These are phyloP conservation scores for Elsinoe perseae DNA, from an alignment of 2,329 filamentous ascomycete species.

Conservation along the genomic window DNA sequence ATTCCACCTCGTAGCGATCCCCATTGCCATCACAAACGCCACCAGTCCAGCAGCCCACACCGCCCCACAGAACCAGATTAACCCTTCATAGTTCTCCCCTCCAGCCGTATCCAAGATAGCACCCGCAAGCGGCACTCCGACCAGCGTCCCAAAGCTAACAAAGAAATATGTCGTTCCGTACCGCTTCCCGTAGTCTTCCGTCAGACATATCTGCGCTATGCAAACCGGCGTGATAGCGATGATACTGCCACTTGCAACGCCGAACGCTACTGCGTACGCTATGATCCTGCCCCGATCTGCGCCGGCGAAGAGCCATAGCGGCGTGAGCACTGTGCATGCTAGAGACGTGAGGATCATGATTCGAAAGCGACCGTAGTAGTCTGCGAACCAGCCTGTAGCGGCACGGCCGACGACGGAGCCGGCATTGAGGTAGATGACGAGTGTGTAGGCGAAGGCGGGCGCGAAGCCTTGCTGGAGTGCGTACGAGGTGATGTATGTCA, in stretches of 20 bases:
- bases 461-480: constrained; percentile 57
- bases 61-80: constrained; percentile 37
- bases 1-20: constrained; percentile 37
- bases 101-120: constrained; percentile 32
- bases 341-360: constrained; percentile 64
- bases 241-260: constrained; percentile 71
- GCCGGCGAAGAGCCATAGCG: constrained; percentile 66
- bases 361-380: constrained; percentile 76
- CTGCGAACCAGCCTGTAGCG: constrained; percentile 70
- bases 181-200: constrained; percentile 69
- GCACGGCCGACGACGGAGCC: constrained; percentile 71
- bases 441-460: constrained; percentile 61
- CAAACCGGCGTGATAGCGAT: constrained; percentile 79
- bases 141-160: constrained; percentile 61
- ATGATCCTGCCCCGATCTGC: constrained; percentile 50
- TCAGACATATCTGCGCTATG: constrained; percentile 71
- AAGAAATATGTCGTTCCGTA: constrained; percentile 80
- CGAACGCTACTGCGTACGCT: constrained; percentile 67
- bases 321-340: constrained; percentile 56
- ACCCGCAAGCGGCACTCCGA: constrained; percentile 42
- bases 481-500: constrained; percentile 76
- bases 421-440: constrained; percentile 75
- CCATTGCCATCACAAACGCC: constrained; percentile 35
- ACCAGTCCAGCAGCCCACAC: constrained; percentile 36
- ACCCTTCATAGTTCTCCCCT: constrained; percentile 38